These are phyloP conservation scores for Pichia pseudocactophila DNA, from an alignment of 805 yeast species.

Conservation along the genomic window DNA sequence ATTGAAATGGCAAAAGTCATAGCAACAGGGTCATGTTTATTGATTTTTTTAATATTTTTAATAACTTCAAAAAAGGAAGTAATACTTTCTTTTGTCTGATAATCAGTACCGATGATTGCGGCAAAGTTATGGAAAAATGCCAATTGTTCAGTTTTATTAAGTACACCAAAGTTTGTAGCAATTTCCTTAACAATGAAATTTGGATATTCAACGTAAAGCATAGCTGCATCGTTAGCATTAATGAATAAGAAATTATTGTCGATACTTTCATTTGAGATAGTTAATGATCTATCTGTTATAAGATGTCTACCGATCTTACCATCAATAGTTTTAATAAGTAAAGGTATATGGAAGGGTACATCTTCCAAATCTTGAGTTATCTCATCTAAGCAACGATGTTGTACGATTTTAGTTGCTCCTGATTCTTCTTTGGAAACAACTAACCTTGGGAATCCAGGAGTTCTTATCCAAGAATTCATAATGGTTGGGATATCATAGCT, in stretches of 20 bases:
- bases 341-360: slow-evolving; percentile 54
- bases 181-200: slow-evolving; percentile 20
- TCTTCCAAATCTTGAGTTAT: slow-evolving; percentile 35
- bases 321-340: slow-evolving; percentile 33
- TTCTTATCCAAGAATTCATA: slow-evolving; percentile 50
- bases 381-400: slow-evolving; percentile 31
- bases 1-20: slow-evolving; percentile 30
- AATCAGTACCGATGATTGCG: slow-evolving; percentile 28
- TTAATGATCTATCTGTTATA: slow-evolving; percentile 34
- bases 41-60: slow-evolving; percentile 20
- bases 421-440: slow-evolving; percentile 34
- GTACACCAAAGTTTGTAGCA: slow-evolving; percentile 16
- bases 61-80: slow-evolving; percentile 28
- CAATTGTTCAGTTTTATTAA: slow-evolving; percentile 28
- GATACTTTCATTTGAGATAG: slow-evolving; percentile 12
- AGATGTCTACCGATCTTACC: slow-evolving; percentile 32
- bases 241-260: slow-evolving; percentile 28
- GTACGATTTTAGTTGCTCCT: slow-evolving; percentile 33
- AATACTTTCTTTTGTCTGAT: slow-evolving; percentile 25
- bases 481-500: slow-evolving; percentile 41
- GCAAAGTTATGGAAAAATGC: slow-evolving; percentile 34
- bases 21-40: slow-evolving; percentile 26
- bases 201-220: slow-evolving; percentile 42
- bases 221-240: slow-evolving; percentile 39
- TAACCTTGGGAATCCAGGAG: slow-evolving; percentile 59